phyloP scores from a whole-genome alignment of 306 rosid species.

The Castanea crenata region DNA sequence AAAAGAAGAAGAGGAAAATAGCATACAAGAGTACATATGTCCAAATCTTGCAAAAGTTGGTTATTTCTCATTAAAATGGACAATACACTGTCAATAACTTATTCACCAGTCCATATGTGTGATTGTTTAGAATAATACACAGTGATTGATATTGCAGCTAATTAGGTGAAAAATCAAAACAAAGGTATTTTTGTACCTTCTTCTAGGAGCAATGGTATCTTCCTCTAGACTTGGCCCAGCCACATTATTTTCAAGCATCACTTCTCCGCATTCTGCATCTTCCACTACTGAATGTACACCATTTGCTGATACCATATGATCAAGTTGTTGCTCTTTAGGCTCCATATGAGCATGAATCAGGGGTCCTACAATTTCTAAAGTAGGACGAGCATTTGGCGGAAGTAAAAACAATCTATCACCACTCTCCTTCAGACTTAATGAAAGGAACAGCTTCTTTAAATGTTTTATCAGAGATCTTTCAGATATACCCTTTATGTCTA shows the following conservation, averaged over 20 bases:
- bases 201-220: slow-evolving; percentile 52
- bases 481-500: slow-evolving; percentile 84
- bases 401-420: slow-evolving; percentile 69
- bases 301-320: slow-evolving; percentile 25
- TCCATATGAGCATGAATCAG: slow-evolving; percentile 42
- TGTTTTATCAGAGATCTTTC: slow-evolving; percentile 57
- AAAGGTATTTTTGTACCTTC: slow-evolving; percentile 36
- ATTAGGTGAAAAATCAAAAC: background rate
- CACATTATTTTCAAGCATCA: slow-evolving; percentile 26
- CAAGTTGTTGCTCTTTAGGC: slow-evolving; percentile 21
- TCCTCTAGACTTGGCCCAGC: slow-evolving; percentile 32
- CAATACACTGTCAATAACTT: background rate
- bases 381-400: slow-evolving; percentile 62
- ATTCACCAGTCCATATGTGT: background rate
- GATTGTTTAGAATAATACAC: background rate
- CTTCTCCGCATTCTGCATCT: slow-evolving; percentile 31
- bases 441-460: slow-evolving; percentile 67
- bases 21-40: background rate
- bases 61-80: background rate
- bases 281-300: slow-evolving; percentile 36
- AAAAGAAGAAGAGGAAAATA: background rate
- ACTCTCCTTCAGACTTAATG: slow-evolving; percentile 64
- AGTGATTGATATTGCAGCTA: background rate
- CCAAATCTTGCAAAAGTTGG: background rate
- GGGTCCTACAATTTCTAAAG: slow-evolving; percentile 71